These are phyloP conservation scores for Venturia carpophila DNA, from an alignment of 2,329 filamentous ascomycete genomes.

Conservation along the genomic window DNA sequence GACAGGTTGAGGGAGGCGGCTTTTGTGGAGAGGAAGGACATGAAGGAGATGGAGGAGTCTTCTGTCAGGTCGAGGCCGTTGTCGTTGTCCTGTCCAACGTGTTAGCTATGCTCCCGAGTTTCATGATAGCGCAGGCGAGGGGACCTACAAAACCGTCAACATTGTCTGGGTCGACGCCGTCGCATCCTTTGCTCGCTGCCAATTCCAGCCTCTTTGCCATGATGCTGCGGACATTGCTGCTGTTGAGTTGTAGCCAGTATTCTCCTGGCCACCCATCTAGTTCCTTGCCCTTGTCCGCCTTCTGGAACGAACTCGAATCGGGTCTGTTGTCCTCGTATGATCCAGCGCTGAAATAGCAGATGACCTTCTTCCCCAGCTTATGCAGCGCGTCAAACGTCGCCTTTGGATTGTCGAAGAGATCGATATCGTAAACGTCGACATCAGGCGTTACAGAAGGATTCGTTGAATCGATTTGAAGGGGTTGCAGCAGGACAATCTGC, in stretches of 20 bases:
- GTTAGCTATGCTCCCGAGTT: not conserved
- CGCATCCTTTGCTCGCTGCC: constrained; percentile 55
- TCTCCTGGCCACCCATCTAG: constrained; percentile 60
- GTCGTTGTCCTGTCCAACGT: constrained; percentile 40
- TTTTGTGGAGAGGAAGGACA: constrained; percentile 52
- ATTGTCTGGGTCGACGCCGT: constrained; percentile 57
- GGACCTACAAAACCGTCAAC: constrained; percentile 54
- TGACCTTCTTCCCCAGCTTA: constrained; percentile 11
- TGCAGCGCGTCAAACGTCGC: constrained; percentile 11
- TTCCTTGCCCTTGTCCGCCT: constrained; percentile 49
- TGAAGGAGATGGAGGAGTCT: constrained; percentile 49
- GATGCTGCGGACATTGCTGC: constrained; percentile 51
- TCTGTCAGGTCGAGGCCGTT: constrained; percentile 55
- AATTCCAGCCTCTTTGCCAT: constrained; percentile 54
- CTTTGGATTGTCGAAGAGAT: constrained; percentile 11
- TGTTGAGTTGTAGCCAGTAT: constrained; percentile 57
- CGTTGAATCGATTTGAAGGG: constrained; percentile 30
- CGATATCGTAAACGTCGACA: constrained; percentile 17
- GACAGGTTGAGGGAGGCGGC: constrained; percentile 49
- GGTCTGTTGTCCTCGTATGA: constrained; percentile 57
- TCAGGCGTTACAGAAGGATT: constrained; percentile 12
- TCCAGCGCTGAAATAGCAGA: constrained; percentile 67
- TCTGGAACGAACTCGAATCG: constrained; percentile 49
- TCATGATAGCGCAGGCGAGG: not conserved
- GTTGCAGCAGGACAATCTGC: constrained; percentile 52